Conservation (phyloP, 2,329 filamentous ascomycete species). For the Epichloe sylvatica region DNA sequence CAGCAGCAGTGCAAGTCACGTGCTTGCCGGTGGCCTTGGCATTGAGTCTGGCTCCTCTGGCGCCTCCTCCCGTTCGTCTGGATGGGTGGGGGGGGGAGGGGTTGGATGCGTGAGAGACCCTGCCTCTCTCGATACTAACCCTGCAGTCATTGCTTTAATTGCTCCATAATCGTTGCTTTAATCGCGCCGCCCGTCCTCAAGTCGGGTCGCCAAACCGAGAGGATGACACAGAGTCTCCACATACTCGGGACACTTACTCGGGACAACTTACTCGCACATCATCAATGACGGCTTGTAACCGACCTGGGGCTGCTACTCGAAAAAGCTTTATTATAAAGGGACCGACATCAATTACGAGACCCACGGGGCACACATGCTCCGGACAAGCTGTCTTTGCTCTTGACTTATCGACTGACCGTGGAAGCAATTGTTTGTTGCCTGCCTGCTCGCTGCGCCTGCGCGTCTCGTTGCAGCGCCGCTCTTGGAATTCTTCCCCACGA, state of each 20-base stretch:
- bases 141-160: too few species aligned
- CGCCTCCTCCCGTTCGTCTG: too few species aligned
- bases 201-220: neutral
- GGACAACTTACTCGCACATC: neutral
- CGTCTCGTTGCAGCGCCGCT: neutral
- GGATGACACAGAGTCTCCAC: neutral
- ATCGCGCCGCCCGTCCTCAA: neutral
- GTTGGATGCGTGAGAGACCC: too few species aligned
- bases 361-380: neutral
- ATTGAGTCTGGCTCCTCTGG: too few species aligned
- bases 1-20: too few species aligned
- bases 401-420: neutral
- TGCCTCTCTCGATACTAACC: too few species aligned
- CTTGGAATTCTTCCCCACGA: neutral
- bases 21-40: too few species aligned
- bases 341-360: neutral
- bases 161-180: too few species aligned
- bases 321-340: neutral
- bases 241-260: neutral
- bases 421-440: neutral
- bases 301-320: too few species aligned
- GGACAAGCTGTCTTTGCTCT: neutral
- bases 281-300: neutral
- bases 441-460: neutral
- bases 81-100: too few species aligned